phyloP scores from a whole-genome alignment of 345 rosid species.

The Boechera stricta region DNA sequence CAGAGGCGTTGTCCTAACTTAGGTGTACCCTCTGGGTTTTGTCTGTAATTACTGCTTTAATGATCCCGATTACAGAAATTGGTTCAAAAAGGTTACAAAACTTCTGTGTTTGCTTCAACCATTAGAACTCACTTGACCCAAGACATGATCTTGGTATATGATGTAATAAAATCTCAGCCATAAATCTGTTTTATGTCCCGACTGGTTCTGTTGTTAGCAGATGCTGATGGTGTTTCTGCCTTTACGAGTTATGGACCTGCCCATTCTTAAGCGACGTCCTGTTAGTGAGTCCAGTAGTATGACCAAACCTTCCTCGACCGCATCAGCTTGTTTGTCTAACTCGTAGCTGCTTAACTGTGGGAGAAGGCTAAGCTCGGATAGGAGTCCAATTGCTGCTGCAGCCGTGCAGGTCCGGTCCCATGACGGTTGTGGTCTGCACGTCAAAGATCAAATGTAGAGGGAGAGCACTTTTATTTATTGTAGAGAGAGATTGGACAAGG shows the following conservation, averaged over 20 bases:
- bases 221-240: constrained; percentile 54
- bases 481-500: constrained; percentile 21
- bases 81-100: constrained; percentile 5
- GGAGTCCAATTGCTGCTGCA: constrained; percentile 82
- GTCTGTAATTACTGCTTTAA: background rate
- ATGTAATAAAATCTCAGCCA: constrained; percentile 1
- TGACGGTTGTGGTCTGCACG: constrained; percentile 90
- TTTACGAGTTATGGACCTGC: constrained; percentile 85
- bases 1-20: constrained; percentile 28
- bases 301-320: constrained; percentile 69
- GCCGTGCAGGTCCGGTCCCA: constrained; percentile 98
- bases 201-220: constrained; percentile 44
- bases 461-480: background rate
- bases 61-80: background rate
- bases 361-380: constrained; percentile 70
- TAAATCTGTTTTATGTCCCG: background rate
- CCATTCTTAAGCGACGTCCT: constrained; percentile 85
- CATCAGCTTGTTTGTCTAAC: constrained; percentile 68
- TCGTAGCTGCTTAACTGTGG: constrained; percentile 57
- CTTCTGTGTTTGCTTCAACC: constrained; percentile 16
- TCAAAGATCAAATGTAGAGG: constrained; percentile 15
- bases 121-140: constrained; percentile 1
- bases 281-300: constrained; percentile 76
- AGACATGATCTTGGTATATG: background rate
- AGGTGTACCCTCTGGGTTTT: constrained; percentile 17